Base-by-base conservation (phyloP, 768 basidiomycete species). In the Leucosporidium scottii region DNA sequence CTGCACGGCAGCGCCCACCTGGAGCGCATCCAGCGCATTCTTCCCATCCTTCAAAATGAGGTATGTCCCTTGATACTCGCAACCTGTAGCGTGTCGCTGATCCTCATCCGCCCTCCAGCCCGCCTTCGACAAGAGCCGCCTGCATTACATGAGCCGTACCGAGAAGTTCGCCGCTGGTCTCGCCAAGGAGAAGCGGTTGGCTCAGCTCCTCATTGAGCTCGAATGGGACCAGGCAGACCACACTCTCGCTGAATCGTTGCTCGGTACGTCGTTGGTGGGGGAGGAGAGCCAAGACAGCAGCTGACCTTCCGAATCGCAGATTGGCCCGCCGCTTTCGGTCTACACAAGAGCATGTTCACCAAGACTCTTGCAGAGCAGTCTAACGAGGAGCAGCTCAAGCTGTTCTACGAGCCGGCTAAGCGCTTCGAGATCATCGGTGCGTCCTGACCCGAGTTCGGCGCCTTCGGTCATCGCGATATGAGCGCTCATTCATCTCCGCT, bases 321-420 rank as follows among this genome's bases (percentile, higher is more conserved):
- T 56, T 27, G 70, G 36, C 68, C 72, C 44, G 66, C 64, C n/a
- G 66, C 69, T 5, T 71, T 69, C 59, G 73, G 69, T n/a, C 57
- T 75, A 21, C 71, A 74, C 66, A 67, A 65, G 51, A 30, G 60
- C 4, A 72, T 74, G 67, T 57, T 57, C 30, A 9, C 28, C 15
- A 31, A 60, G 47, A 36, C 63, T 18, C 54, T 39, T 8, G 8
- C 15, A 10, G 10, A 62, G 4, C 76, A 77, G 62, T 59, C 69
- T 2, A 76, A 69, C 27, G 72, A 73, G 23, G 76, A 77, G 61
- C 76, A 77, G 64, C 62, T 70, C 59, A 60, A 75, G 59, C 71
- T 76, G 17, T 77, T 76, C 69, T 60, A 69, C n/a, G 65, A 73
- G 61, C 75, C 75, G 7, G 74, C 75, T 0, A 56, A 71, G 34